Evolutionary conservation across 116 monocot genomes (phyloP).

Genomic region (Dioscorea cayenensis): DNA sequence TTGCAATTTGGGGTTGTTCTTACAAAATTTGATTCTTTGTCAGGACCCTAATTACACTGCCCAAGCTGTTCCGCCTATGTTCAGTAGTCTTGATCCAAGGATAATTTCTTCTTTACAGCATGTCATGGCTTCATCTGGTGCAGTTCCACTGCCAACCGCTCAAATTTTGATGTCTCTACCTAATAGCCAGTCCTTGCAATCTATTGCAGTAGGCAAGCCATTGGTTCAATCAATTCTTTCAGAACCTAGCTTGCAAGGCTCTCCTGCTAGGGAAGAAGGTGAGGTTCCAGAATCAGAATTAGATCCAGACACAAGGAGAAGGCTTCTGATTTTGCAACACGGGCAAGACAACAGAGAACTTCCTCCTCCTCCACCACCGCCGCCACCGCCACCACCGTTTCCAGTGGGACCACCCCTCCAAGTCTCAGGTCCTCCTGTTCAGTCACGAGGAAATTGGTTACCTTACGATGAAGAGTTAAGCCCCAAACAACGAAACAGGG

Average conservation of each 20-base stretch:
- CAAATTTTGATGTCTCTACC: slow-evolving; percentile 44
- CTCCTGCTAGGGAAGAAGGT: slow-evolving; percentile 93
- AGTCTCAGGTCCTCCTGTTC: slow-evolving; percentile 48
- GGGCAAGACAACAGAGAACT: slow-evolving; percentile 83
- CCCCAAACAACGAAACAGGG: slow-evolving; percentile 42
- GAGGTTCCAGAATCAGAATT: slow-evolving; percentile 96
- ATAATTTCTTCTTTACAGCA: slow-evolving; percentile 31
- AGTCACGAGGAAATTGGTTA: slow-evolving; percentile 59
- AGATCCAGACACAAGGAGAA: slow-evolving; percentile 94
- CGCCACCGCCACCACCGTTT: slow-evolving; percentile 38
- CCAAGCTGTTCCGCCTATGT: slow-evolving; percentile 30
- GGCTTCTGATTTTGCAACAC: slow-evolving; percentile 97
- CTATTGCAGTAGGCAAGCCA: slow-evolving; percentile 33
- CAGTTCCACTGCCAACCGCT: slow-evolving; percentile 20
- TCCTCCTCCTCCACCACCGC: slow-evolving; percentile 30
- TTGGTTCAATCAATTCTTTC: slow-evolving; percentile 41
- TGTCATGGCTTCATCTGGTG: slow-evolving; percentile 19
- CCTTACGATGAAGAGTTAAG: slow-evolving; percentile 64
- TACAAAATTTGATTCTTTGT: slow-evolving; percentile 1
- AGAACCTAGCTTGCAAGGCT: slow-evolving; percentile 61
- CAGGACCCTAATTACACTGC: slow-evolving; percentile 51
- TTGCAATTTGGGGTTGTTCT: background rate
- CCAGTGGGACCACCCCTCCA: slow-evolving; percentile 35
- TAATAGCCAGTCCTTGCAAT: slow-evolving; percentile 30
- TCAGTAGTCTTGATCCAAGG: slow-evolving; percentile 47